Evolutionary conservation across 1,139 yeast species (phyloP).

Genomic region (Sugiyamaella sp.): DNA sequence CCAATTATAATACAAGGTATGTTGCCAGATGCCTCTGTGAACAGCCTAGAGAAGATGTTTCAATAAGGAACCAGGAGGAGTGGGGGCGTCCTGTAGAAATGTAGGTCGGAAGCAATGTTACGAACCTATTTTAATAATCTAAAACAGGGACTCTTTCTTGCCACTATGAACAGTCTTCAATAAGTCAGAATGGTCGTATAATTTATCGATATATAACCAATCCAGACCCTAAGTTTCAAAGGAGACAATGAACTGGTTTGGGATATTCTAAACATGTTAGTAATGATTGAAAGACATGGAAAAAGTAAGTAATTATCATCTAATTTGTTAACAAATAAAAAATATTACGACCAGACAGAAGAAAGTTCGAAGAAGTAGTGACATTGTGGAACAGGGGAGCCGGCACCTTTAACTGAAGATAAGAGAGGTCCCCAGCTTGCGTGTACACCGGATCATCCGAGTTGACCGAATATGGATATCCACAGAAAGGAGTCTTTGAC

Average conservation of each 20-base stretch:
- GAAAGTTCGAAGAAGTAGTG: background rate
- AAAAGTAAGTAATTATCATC: conserved; percentile 10
- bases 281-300: conserved; percentile 8
- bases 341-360: conserved; percentile 3
- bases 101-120: conserved; percentile 7
- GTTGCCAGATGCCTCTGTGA: background rate
- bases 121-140: conserved; percentile 1
- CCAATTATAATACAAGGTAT: conserved; percentile 6
- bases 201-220: conserved; percentile 6
- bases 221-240: conserved; percentile 8
- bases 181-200: background rate
- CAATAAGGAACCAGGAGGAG: background rate
- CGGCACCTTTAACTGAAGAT: background rate
- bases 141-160: background rate
- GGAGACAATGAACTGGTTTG: background rate
- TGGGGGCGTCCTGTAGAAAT: background rate
- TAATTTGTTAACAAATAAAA: background rate
- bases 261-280: conserved; percentile 14
- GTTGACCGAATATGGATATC: background rate
- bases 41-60: background rate
- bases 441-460: background rate
- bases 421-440: background rate
- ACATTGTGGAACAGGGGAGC: background rate
- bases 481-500: background rate
- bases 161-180: background rate